phyloP scores from a whole-genome alignment of 441 rosid genomes.

The Erodium texanum region DNA sequence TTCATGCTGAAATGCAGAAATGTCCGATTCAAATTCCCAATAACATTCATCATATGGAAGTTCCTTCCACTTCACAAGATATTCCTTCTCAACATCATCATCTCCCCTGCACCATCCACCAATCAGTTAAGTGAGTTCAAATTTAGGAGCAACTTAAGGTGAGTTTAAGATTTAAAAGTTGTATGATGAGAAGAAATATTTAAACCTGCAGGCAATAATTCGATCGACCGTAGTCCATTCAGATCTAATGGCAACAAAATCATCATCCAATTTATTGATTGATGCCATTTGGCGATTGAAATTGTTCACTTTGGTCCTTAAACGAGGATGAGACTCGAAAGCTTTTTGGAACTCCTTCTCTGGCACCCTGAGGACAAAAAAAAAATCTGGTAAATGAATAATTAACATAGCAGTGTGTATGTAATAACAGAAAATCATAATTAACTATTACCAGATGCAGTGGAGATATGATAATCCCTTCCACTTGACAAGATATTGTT shows the following conservation, averaged over 20 bases:
- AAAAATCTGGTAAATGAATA: too few relatives aligned
- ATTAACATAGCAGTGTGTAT: too few relatives aligned
- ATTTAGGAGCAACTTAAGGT: not conserved
- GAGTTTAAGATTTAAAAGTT: not conserved
- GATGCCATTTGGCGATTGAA: constrained; percentile 73
- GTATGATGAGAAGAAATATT: constrained; percentile 3
- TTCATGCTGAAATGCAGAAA: constrained; percentile 81
- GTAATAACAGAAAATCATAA: too few relatives aligned
- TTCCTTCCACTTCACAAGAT: constrained; percentile 92
- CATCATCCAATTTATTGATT: constrained; percentile 64
- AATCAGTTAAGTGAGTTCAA: too few relatives aligned
- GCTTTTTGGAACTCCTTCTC: constrained; percentile 95
- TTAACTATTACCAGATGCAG: constrained; percentile 66
- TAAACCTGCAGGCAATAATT: constrained; percentile 82
- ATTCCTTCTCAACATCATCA: constrained; percentile 59
- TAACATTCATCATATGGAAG: constrained; percentile 96
- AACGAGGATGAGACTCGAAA: constrained; percentile 79
- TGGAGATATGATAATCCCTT: constrained; percentile 95
- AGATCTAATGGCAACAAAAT: constrained; percentile 76
- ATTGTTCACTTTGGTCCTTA: constrained; percentile 84
- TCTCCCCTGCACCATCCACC: constrained; percentile 59
- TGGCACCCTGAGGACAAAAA: constrained; percentile 56
- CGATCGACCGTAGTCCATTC: constrained; percentile 99
- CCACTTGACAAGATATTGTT: constrained; percentile 98
- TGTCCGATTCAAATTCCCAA: constrained; percentile 91